These are phyloP conservation scores for Chondrus crispus DNA, from an alignment of 23 red algal species.

Conservation along the genomic window DNA sequence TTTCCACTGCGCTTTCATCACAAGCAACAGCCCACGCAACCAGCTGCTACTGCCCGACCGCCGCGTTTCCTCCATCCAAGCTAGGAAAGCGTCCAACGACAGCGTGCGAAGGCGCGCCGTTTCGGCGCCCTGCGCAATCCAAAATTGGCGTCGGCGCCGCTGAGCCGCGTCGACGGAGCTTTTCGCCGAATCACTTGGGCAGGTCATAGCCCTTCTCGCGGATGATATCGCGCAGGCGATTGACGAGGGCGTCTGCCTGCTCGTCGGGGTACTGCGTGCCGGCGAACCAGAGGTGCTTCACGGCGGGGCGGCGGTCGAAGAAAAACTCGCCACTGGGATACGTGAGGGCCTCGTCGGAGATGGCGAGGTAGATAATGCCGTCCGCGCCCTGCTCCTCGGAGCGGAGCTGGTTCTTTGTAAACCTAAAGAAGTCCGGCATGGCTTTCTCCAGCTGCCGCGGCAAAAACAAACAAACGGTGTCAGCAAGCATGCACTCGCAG, in stretches of 20 bases:
- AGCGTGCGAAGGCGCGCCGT: too few species aligned
- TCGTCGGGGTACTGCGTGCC: slow-evolving; percentile 31
- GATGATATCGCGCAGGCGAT: too few species aligned
- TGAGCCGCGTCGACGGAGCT: too few species aligned
- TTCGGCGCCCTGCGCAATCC: too few species aligned
- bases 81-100: too few species aligned
- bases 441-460: slow-evolving; percentile 31
- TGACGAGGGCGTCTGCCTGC: slow-evolving; percentile 30
- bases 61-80: too few species aligned
- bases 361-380: slow-evolving; percentile 77
- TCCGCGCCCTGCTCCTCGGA: slow-evolving; percentile 84
- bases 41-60: too few species aligned
- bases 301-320: slow-evolving; percentile 53
- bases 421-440: slow-evolving; percentile 78
- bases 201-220: too few species aligned
- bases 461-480: neutral
- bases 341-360: slow-evolving; percentile 28
- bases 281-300: slow-evolving; percentile 59
- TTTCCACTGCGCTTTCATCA: too few species aligned
- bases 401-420: slow-evolving; percentile 50
- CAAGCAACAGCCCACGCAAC: too few species aligned
- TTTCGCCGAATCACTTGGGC: too few species aligned
- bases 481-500: neutral
- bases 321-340: slow-evolving; percentile 52
- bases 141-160: too few species aligned